Base-by-base conservation (phyloP, 495 filamentous ascomycete species). In the Aspergillus wentii region DNA sequence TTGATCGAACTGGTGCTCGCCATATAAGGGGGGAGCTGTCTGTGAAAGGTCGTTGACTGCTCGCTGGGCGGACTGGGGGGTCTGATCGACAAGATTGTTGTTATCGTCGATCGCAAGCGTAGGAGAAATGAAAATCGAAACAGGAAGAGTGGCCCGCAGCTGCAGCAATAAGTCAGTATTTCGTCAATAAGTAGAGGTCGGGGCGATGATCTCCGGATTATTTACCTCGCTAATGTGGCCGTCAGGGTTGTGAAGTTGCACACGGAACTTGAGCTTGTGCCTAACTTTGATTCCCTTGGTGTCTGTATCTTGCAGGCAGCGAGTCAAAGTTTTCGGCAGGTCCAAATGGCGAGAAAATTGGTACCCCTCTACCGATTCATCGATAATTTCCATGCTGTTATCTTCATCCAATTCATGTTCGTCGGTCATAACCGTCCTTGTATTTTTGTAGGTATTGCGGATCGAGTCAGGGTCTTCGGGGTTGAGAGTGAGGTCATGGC, bases 111-210 rank as follows among this genome's bases (percentile, higher is more conserved):
- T 72, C 8, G 85, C 79, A 54, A 94, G 78, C 50, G 87, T 85
- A 11, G 92, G 92, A 9, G 92, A 98, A 46, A 97, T 94, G 62
- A 91, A 95, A 21, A 98, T 80, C 20, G 82, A 82, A 20, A 98
- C 75, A 3, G 89, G 87, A 17, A 96, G 74, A 13, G 84, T 86
- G 28, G 87, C 88, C 14, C 89, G 85, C 32, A 96, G 76, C 78
- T 85, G 43, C 23, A 20, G 4, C 15, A 28, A 38, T 59, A 38
- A 61, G 48, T 28, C 14, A 18, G 6, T 21, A 16, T 35, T 18
- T 9, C 11, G 27, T 5, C 3, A 16, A 8, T 4, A 25, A 5
- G 17, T 8, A 3, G 23, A 35, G 17, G 18, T 25, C 8, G 23
- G 6, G 3, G 11, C 5, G 4, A n/a, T 6, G 26, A 29, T 6